A percentile compares a stretch with the other conserved stretches of the same genome.
Conservation (phyloP, 306 rosid species). For the Bauhinia variegata region DNA sequence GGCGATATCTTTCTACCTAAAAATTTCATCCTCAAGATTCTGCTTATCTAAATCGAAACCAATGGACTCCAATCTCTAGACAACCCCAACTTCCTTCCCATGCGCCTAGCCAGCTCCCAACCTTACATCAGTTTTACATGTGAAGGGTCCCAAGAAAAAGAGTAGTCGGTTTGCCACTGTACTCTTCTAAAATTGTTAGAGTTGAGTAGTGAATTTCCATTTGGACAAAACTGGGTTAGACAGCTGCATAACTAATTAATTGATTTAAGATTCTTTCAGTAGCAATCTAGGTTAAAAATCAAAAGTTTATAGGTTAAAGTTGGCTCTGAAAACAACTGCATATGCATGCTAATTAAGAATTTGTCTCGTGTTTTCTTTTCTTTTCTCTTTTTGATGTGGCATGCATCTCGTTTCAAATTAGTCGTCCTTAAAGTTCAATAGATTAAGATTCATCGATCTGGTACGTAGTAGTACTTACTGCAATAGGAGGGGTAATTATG, state of each 20-base stretch:
- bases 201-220: too few species aligned
- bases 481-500: too few species aligned
- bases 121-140: too few species aligned
- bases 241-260: constrained; percentile 31
- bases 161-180: too few species aligned
- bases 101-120: too few species aligned
- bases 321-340: constrained; percentile 51
- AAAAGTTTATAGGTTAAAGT: constrained; percentile 41
- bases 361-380: constrained; percentile 44
- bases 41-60: background rate
- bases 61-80: too few species aligned
- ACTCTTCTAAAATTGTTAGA: too few species aligned
- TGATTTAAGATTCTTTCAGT: constrained; percentile 32
- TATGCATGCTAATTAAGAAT: constrained; percentile 45
- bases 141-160: too few species aligned
- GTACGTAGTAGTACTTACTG: too few species aligned
- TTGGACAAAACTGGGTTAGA: constrained; percentile 20
- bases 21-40: constrained; percentile 53
- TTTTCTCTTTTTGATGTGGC: too few species aligned
- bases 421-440: too few species aligned
- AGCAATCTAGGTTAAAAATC: constrained; percentile 23
- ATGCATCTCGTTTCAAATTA: constrained; percentile 24
- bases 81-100: background rate
- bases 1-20: constrained; percentile 63
- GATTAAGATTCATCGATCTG: too few species aligned